Evolutionary conservation across 2,329 filamentous ascomycete genomes (phyloP), one percentile per base, ranked within the genome.

Genomic region (Trichoderma asperellum): DNA sequence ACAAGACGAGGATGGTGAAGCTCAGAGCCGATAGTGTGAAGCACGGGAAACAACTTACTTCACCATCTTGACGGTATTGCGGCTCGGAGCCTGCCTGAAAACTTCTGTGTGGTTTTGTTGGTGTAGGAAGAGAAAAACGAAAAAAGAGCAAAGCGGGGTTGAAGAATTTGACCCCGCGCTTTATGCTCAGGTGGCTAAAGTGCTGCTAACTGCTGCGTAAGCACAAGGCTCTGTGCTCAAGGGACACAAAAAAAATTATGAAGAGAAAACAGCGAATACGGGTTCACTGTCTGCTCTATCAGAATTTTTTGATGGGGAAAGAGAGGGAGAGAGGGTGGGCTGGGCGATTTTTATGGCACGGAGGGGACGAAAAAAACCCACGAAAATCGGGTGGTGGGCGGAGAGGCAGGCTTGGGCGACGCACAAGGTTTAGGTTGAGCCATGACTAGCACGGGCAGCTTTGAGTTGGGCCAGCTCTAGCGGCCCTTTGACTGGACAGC

Each of bases 11-110:
- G 35, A 65, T 49, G 66, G 63, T 29, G 32, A 66, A 65, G 47
- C 32, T 53, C 24, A 49, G 21, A 24, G 63, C 18, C 6, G 37
- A 35, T 43, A 32, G 3, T 18, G 35, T 12, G 29, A 8, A 64
- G 62, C 34, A 35, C 63, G 56, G 68, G 69, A 61, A 52, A 52
- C 71, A 70, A 95, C 94, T 92, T 92, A 97, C 94, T 98, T 97
- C 84, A 99, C 96, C 96, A 99, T 99, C 84, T 94, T 97, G 91
- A 87, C 93, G 92, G 94, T 92, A 82, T 89, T 91, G 83, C 81
- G 81, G 77, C 74, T 77, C 76, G 79, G 77, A 82, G 80, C 78
- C 81, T 76, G 75, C 76, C 79, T 79, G 79, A 76, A 75, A 79
- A 77, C 71, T 77, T 76, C 73, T 34, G 56, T 52, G 77, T 77